A percentile compares a stretch with the other conserved stretches of the same genome.
Conservation (phyloP, 805 yeast species). For the Candida hispaniensis region DNA sequence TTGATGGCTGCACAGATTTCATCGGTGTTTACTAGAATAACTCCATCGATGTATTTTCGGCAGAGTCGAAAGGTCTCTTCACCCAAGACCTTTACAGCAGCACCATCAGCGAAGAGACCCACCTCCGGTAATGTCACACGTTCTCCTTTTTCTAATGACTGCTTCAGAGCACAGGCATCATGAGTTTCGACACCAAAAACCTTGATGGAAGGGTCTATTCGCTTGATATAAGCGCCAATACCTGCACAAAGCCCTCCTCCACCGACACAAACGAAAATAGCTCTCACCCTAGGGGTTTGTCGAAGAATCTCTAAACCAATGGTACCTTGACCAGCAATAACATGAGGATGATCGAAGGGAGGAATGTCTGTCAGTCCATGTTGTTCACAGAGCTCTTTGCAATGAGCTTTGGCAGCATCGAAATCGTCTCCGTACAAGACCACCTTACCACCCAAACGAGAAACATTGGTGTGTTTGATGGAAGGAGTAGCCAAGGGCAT, state of each 20-base stretch:
- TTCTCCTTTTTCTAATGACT: constrained; percentile 47
- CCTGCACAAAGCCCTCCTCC: constrained; percentile 97
- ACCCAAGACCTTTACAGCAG: constrained; percentile 86
- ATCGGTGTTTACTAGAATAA: constrained; percentile 75
- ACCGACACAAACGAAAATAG: constrained; percentile 88
- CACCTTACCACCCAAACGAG: constrained; percentile 87
- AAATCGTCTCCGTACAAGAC: constrained; percentile 90
- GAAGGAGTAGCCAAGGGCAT: constrained; percentile 98
- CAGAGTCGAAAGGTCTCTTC: constrained; percentile 83
- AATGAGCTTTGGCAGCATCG: constrained; percentile 89
- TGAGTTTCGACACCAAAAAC: constrained; percentile 91
- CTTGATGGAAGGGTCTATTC: constrained; percentile 96
- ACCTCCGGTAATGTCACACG: constrained; percentile 55
- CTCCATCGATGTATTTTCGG: constrained; percentile 74
- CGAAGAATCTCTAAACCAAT: constrained; percentile 86
- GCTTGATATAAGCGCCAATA: constrained; percentile 76
- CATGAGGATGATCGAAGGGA: constrained; percentile 97
- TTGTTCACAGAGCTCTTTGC: constrained; percentile 56
- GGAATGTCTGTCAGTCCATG: constrained; percentile 82
- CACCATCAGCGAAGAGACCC: constrained; percentile 97
- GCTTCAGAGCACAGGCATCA: constrained; percentile 89
- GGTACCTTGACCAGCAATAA: constrained; percentile 98
- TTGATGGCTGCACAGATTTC: constrained; percentile 96
- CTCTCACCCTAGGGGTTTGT: constrained; percentile 72
- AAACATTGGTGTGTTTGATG: constrained; percentile 84